phyloP scores from a whole-genome alignment of 306 rosid species.

The Pterocarpus santalinus region DNA sequence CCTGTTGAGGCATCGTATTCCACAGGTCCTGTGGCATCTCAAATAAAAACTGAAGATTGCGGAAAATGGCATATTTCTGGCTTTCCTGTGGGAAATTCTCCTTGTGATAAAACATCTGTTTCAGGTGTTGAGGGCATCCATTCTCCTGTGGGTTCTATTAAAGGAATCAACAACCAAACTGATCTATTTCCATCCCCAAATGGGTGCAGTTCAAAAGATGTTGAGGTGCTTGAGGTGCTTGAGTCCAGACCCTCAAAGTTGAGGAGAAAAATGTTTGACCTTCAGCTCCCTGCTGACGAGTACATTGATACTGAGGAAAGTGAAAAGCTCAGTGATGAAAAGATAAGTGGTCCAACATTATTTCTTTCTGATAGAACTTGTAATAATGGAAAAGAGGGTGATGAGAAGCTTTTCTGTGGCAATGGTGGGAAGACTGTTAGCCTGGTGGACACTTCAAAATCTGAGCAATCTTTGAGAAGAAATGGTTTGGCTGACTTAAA shows the following conservation, averaged over 20 bases:
- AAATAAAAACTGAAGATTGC: conserved; percentile 65
- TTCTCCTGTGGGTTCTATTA: conserved; percentile 66
- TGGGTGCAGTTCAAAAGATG: conserved; percentile 67
- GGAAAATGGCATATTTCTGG: conserved; percentile 67
- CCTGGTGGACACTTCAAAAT: conserved; percentile 57
- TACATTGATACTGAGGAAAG: conserved; percentile 85
- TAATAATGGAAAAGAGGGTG: conserved; percentile 54
- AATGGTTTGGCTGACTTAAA: conserved; percentile 86
- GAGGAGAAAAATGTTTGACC: conserved; percentile 86
- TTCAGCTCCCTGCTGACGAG: conserved; percentile 90
- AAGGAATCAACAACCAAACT: conserved; percentile 59
- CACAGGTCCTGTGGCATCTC: conserved; percentile 74
- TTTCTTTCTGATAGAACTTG: conserved; percentile 56
- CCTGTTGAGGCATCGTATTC: conserved; percentile 71
- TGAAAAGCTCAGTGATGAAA: conserved; percentile 74
- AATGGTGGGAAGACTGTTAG: conserved; percentile 55
- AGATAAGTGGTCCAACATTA: conserved; percentile 52
- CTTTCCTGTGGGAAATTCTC: conserved; percentile 63
- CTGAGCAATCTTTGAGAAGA: conserved; percentile 54
- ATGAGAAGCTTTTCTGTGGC: conserved; percentile 51
- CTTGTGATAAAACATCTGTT: conserved; percentile 58
- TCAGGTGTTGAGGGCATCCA: conserved; percentile 74
- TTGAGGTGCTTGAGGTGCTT: conserved; percentile 74
- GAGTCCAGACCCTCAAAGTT: conserved; percentile 83
- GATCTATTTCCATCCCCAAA: conserved; percentile 67